Evolutionary conservation across 495 filamentous ascomycete species (phyloP), one percentile per base, ranked within the genome.

Genomic region (Schizothecium vesticola): DNA sequence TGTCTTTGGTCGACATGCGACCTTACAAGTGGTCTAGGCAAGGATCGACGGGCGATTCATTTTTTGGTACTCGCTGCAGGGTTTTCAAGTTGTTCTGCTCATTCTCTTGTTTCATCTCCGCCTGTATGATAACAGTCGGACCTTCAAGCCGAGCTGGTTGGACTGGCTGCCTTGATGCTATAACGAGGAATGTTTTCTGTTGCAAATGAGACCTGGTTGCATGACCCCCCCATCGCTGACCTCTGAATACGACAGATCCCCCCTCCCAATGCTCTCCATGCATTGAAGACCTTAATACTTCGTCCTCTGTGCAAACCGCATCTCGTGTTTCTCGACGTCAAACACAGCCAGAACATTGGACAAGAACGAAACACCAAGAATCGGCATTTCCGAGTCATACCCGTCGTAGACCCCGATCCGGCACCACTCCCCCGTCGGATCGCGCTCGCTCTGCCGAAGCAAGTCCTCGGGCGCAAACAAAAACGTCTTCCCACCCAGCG

Each of bases 331-430:
- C 19, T 83, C 86, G 22, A 90, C 77, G 76, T 89, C 86, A 76
- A 87, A 89, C 23, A 88, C 85, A 0, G 83, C 79, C 4, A 90
- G 75, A 0, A 90, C 87, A 70, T 84, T 88, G 70, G 85, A 86
- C 75, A 89, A 76, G 71, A 87, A 90, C 1, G 82, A 79, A 62
- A 86, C 83, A 0, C 88, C 88, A 36, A 91, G 70, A n/a, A 90
- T 82, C 57, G 77, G 79, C 29, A 77, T 72, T 26, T 77, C 79
- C 19, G 72, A 75, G 3, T 75, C 79, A 28, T 23, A 29, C 51
- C 72, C 72, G 66, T 80, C 76, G 13, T 71, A 75, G 57, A 86
- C 78, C 8, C 79, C 79, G 0, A 82, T 74, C 13, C 84, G 81
- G 65, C 86, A 87, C 16, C 76, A 66, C 59, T 70, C 66, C 12